Evolutionary conservation across 164 flowering plant genomes (phyloP), one percentile per base, ranked within the genome.

Genomic region (Hamamelis virginiana): DNA sequence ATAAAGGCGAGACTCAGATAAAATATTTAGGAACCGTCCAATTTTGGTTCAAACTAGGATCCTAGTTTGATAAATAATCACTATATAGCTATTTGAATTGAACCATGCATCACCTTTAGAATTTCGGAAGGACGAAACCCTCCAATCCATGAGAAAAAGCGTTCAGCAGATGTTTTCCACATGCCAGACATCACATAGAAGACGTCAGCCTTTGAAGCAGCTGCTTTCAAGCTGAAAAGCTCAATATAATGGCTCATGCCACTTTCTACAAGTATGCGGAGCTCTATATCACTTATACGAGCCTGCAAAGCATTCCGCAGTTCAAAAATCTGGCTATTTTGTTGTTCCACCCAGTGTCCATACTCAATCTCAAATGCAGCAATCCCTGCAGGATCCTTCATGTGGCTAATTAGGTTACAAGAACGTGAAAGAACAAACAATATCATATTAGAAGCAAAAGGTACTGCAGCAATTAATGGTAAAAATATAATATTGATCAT

Each of bases 121-220:
- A 94, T 85, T 77, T 91, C 97, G 13, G 98, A 94, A 23, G 98
- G 97, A 56, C 98, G 95, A 76, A 86, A 91, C 47, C 98, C 98
- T 71, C 98, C 98, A 48, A 94, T 91, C 98, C 98, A 94, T 27
- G 85, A 75, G 80, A 94, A 94, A 77, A 89, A 84, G 1, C 97
- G 84, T 62, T 94, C 98, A 23, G 94, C 85, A 43, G 94, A 69
- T 19, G 97, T 83, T 78, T 80, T 88, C 97, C 97, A 94, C 91
- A 88, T 82, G 73, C 98, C 97, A 53, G 90, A 89, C 82, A 94
- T 88, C 58, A 94, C 64, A 67, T 84, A 92, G 80, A 91, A 92
- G 19, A 92, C 97, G 72, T 91, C 98, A 65, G 86, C 84, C 70
- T 85, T 89, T 47, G 97, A 90, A 58, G 91, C 95, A 41, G 72